These are phyloP conservation scores for Saraca asoca DNA, from an alignment of 331 rosid species.

Conservation along the genomic window DNA sequence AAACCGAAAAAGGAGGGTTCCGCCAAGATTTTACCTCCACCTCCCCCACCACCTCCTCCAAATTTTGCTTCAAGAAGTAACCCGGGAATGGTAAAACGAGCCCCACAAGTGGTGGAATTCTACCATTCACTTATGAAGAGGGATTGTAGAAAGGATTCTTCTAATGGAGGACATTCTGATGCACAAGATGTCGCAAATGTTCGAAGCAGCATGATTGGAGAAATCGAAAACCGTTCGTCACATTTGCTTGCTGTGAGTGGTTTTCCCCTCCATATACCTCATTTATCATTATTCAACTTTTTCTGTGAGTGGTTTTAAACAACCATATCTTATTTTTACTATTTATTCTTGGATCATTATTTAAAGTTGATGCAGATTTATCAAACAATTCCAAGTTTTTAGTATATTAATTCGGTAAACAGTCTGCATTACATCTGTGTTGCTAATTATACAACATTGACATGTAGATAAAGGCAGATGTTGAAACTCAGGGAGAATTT, in stretches of 20 bases:
- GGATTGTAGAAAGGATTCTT: slow-evolving; percentile 88
- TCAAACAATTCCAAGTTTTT: background rate
- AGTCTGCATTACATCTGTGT: slow-evolving; percentile 1
- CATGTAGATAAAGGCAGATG: slow-evolving; percentile 89
- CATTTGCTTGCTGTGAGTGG: slow-evolving; percentile 94
- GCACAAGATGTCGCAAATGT: slow-evolving; percentile 81
- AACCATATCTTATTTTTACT: background rate
- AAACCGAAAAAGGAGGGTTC: slow-evolving; percentile 51
- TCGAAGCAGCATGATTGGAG: slow-evolving; percentile 99
- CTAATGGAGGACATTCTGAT: slow-evolving; percentile 72
- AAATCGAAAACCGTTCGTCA: slow-evolving; percentile 94
- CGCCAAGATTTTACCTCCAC: slow-evolving; percentile 60
- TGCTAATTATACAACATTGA: slow-evolving; percentile 17
- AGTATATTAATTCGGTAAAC: slow-evolving; percentile 7
- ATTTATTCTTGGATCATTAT: background rate
- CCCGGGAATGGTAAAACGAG: slow-evolving; percentile 70
- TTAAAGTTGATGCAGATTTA: background rate
- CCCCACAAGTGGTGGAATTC: slow-evolving; percentile 96
- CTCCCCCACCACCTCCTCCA: slow-evolving; percentile 82
- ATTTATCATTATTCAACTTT: background rate
- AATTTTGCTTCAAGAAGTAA: slow-evolving; percentile 56
- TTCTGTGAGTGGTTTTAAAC: background rate
- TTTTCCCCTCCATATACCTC: slow-evolving; percentile 10
- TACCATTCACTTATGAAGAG: slow-evolving; percentile 98
- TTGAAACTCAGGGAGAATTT: slow-evolving; percentile 97